Evolutionary conservation across 1,139 yeast species (phyloP).

Genomic region (Yamadazyma epiphylla): DNA sequence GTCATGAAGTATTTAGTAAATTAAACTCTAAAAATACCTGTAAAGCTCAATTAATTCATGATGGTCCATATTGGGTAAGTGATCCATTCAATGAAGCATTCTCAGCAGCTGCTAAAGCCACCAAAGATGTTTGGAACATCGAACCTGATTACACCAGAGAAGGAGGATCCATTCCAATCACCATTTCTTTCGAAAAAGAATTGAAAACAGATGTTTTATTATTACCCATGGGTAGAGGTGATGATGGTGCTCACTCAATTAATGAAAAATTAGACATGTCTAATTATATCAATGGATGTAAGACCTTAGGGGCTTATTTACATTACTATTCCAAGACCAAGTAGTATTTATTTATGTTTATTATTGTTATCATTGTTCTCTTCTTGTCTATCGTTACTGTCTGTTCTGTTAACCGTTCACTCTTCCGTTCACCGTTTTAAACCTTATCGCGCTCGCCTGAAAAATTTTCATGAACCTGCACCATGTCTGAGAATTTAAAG

Average conservation of each 20-base stretch:
- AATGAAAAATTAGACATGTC: constrained; percentile 88
- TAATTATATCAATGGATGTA: constrained; percentile 91
- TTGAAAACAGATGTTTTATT: constrained; percentile 81
- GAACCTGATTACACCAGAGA: constrained; percentile 97
- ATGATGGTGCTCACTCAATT: constrained; percentile 98
- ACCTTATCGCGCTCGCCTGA: neutral
- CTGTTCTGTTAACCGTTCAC: too few species aligned
- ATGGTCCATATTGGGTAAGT: constrained; percentile 94
- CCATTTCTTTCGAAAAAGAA: constrained; percentile 84
- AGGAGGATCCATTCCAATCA: constrained; percentile 97
- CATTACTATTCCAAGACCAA: constrained; percentile 70
- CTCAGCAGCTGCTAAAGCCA: constrained; percentile 92
- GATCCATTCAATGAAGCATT: constrained; percentile 91
- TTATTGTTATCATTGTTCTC: too few species aligned
- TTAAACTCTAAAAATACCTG: constrained; percentile 74
- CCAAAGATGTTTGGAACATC: constrained; percentile 89
- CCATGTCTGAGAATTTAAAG: constrained; percentile 47
- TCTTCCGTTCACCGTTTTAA: too few species aligned
- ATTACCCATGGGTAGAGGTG: constrained; percentile 98
- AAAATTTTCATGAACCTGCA: constrained; percentile 1
- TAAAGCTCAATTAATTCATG: constrained; percentile 78
- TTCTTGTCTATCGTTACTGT: too few species aligned
- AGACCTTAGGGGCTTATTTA: constrained; percentile 89
- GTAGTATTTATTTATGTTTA: too few species aligned
- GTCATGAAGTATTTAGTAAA: constrained; percentile 59